phyloP scores from a whole-genome alignment of 192 early-diverging fungal species.

The Coemansia sp. region DNA sequence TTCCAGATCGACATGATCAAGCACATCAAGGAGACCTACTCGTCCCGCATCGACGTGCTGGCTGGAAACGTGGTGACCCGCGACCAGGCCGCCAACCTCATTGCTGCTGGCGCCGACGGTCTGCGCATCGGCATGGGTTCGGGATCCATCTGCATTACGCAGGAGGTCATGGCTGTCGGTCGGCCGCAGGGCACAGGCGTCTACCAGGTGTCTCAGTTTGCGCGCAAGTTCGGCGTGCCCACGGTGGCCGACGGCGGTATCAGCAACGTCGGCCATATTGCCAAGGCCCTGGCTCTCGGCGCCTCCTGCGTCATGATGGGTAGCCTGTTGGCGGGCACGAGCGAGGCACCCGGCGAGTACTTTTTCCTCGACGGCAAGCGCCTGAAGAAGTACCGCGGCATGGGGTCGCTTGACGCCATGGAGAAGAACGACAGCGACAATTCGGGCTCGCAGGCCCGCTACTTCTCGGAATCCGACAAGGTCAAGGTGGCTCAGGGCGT shows the following conservation, averaged over 20 bases:
- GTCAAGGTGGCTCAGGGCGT: constrained; percentile 99
- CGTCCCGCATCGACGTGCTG: constrained; percentile 73
- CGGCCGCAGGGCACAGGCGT: constrained; percentile 97
- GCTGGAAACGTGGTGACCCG: constrained; percentile 97
- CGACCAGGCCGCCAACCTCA: constrained; percentile 88
- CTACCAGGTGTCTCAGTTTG: constrained; percentile 91
- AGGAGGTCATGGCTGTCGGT: constrained; percentile 98
- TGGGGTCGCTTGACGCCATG: constrained; percentile 99
- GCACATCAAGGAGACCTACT: constrained; percentile 84
- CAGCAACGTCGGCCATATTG: constrained; percentile 93
- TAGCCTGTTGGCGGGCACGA: constrained; percentile 87
- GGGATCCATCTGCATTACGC: constrained; percentile 97
- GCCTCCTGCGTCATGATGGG: constrained; percentile 99
- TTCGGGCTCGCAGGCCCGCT: constrained; percentile 80
- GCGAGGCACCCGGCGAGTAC: constrained; percentile 96
- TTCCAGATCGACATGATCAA: constrained; percentile 96
- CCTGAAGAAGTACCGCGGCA: constrained; percentile 98
- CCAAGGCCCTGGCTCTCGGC: constrained; percentile 91
- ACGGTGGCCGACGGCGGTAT: constrained; percentile 97
- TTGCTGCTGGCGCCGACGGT: constrained; percentile 91
- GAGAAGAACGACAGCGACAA: constrained; percentile 57
- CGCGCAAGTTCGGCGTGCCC: constrained; percentile 88
- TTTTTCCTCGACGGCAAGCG: constrained; percentile 97
- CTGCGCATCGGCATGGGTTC: constrained; percentile 96
- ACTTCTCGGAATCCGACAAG: constrained; percentile 94